Evolutionary conservation across 1,139 yeast genomes (phyloP).

Genomic region (Torulaspora globosa): DNA sequence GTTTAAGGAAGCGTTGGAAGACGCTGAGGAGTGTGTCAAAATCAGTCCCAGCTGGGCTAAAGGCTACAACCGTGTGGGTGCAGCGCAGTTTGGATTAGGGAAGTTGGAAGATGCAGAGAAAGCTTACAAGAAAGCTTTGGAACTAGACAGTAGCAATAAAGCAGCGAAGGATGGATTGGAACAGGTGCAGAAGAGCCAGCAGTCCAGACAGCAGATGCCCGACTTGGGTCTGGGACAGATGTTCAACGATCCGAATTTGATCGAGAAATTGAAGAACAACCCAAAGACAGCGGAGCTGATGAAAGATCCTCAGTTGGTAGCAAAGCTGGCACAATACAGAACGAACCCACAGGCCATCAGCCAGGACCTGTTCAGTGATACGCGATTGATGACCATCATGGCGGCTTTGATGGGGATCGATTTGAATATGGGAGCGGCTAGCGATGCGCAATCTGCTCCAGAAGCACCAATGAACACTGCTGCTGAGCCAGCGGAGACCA

Average conservation of each 20-base stretch:
- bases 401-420: conserved; percentile 84
- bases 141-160: conserved; percentile 74
- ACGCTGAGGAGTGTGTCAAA: conserved; percentile 77
- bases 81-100: conserved; percentile 85
- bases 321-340: conserved; percentile 62
- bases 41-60: conserved; percentile 88
- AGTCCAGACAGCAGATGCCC: conserved; percentile 42
- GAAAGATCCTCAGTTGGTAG: conserved; percentile 82
- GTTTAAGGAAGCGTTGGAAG: conserved; percentile 68
- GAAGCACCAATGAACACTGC: conserved; percentile 24
- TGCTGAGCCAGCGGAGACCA: conserved; percentile 12
- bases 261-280: conserved; percentile 68
- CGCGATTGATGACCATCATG: conserved; percentile 83
- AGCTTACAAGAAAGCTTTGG: conserved; percentile 76
- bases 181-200: conserved; percentile 47
- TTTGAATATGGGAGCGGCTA: conserved; percentile 44
- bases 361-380: conserved; percentile 65
- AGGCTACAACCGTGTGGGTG: conserved; percentile 90
- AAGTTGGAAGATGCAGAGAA: conserved; percentile 64
- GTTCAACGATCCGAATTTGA: conserved; percentile 75
- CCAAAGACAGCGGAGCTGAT: conserved; percentile 85
- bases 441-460: conserved; percentile 28
- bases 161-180: conserved; percentile 83
- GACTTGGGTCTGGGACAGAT: conserved; percentile 75
- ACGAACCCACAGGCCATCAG: conserved; percentile 69